Conservation (phyloP, 441 rosid species). For the Pelargonium myrrhifolium region DNA sequence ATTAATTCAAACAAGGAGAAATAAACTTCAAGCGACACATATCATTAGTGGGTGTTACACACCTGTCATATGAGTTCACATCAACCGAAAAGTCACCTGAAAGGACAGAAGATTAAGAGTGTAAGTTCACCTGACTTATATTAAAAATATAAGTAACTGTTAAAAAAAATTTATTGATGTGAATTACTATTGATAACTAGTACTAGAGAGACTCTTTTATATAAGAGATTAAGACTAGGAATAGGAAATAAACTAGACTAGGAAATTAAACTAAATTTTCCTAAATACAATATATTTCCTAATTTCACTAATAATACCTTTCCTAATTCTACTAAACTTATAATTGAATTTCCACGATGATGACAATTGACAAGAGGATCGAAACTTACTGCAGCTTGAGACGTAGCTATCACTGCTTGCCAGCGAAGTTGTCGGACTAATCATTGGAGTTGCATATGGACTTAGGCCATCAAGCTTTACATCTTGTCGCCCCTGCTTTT, state of each 20-base stretch:
- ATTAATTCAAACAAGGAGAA: background rate
- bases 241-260: too few relatives aligned
- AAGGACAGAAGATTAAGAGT: constrained; percentile 11
- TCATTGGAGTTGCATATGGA: constrained; percentile 34
- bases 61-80: constrained; percentile 48
- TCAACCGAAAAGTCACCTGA: constrained; percentile 80
- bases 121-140: background rate
- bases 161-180: too few relatives aligned
- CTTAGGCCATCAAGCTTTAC: constrained; percentile 28
- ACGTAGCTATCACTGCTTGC: constrained; percentile 57
- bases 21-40: constrained; percentile 1
- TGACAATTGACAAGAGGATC: constrained; percentile 12
- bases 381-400: constrained; percentile 54
- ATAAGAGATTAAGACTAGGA: too few relatives aligned
- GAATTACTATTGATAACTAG: too few relatives aligned
- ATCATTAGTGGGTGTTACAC: constrained; percentile 17
- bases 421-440: constrained; percentile 55
- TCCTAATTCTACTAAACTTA: too few relatives aligned
- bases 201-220: too few relatives aligned
- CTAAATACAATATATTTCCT: too few relatives aligned
- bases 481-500: constrained; percentile 30
- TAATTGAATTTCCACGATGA: too few relatives aligned
- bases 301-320: too few relatives aligned
- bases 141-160: background rate
- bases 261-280: too few relatives aligned